A percentile compares a stretch with the other conserved stretches of the same genome.
Conservation (phyloP, 1,139 yeast species). For the Geotrichum australiense region DNA sequence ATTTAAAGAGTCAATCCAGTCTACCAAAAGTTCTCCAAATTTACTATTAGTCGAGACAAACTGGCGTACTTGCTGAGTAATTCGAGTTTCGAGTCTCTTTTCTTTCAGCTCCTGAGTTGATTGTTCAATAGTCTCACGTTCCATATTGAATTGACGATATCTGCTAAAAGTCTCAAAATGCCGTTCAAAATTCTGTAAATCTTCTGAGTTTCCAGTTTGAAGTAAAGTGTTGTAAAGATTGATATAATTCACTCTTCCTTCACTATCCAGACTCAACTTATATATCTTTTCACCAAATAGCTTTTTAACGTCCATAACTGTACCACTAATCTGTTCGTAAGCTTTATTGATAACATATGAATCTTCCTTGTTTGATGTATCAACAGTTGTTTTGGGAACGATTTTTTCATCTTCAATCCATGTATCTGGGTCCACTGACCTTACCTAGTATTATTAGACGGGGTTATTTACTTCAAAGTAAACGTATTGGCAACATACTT, state of each 20-base stretch:
- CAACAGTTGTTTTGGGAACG: constrained; percentile 5
- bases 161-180: constrained; percentile 60
- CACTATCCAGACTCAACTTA: constrained; percentile 10
- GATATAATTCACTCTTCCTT: constrained; percentile 22
- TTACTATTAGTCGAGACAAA: constrained; percentile 6
- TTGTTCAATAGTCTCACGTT: constrained; percentile 5
- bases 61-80: constrained; percentile 6
- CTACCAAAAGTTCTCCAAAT: constrained; percentile 9
- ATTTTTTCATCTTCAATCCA: too few species aligned
- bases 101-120: constrained; percentile 7
- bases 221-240: constrained; percentile 24
- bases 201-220: constrained; percentile 22
- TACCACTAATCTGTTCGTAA: constrained; percentile 11
- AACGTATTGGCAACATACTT: neutral
- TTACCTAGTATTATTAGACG: neutral
- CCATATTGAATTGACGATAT: constrained; percentile 52
- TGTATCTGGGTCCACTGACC: too few species aligned
- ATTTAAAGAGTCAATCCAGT: constrained; percentile 12
- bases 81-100: constrained; percentile 4
- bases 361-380: constrained; percentile 8
- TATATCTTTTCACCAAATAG: constrained; percentile 13
- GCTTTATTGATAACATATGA: constrained; percentile 10
- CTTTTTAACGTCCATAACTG: constrained; percentile 13
- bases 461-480: neutral
- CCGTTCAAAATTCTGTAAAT: constrained; percentile 43